Evolutionary conservation across 371 early-diverging fungal genomes (phyloP).

Genomic region (Lichtheimia hyalospora): DNA sequence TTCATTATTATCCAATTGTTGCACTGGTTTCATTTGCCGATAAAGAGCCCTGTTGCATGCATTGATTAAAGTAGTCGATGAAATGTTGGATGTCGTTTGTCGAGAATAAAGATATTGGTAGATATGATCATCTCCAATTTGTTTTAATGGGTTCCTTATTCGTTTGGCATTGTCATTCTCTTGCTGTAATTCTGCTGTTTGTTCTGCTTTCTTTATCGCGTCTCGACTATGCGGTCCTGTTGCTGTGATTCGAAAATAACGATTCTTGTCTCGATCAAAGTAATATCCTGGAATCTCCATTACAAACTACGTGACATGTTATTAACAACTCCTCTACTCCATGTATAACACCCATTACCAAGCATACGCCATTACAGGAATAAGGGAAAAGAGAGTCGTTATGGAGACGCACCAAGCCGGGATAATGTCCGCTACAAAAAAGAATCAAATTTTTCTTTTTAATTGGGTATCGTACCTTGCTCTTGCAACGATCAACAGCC

Average conservation of each 20-base stretch:
- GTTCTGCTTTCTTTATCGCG: slow-evolving; percentile 6
- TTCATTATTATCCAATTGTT: neutral
- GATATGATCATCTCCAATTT: slow-evolving; percentile 1
- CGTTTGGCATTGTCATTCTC: neutral
- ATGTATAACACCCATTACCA: neutral
- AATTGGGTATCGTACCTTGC: neutral
- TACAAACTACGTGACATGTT: neutral
- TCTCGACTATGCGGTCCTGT: slow-evolving; percentile 25
- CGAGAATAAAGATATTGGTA: neutral
- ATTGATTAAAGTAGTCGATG: neutral
- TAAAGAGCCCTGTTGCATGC: slow-evolving; percentile 3
- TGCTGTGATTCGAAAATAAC: slow-evolving; percentile 50
- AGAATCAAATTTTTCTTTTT: neutral
- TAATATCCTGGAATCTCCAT: slow-evolving; percentile 57
- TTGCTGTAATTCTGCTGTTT: slow-evolving; percentile 2
- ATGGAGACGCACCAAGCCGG: neutral
- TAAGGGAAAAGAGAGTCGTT: neutral
- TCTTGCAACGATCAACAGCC: neutral
- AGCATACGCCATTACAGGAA: neutral
- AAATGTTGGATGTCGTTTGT: neutral
- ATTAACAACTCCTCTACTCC: neutral
- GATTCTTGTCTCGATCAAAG: slow-evolving; percentile 49
- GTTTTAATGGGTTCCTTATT: neutral
- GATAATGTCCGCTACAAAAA: too few species aligned
- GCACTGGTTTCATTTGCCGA: neutral